These are phyloP conservation scores for Myxozyma sirexii DNA, from an alignment of 805 yeast species.

Conservation along the genomic window DNA sequence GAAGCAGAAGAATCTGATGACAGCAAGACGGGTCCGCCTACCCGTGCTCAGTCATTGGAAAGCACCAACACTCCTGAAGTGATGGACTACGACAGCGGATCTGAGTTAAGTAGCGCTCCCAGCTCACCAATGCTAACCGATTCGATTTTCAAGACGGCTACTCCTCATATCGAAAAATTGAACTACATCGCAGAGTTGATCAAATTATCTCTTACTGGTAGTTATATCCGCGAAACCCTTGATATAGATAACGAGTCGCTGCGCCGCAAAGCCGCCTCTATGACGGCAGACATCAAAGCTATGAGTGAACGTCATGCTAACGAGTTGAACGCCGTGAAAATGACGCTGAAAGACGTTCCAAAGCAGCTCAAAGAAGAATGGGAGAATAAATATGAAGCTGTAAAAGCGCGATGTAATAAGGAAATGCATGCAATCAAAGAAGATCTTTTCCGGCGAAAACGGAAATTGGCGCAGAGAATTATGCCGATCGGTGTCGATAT, in stretches of 20 bases:
- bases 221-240: constrained; percentile 43
- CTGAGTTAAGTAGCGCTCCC: constrained; percentile 8
- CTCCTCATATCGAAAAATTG: constrained; percentile 38
- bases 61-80: constrained; percentile 1
- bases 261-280: constrained; percentile 36
- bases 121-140: neutral
- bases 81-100: constrained; percentile 6
- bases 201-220: constrained; percentile 41
- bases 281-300: constrained; percentile 38
- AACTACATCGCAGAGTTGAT: constrained; percentile 39
- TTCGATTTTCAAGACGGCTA: constrained; percentile 27
- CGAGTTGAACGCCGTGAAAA: constrained; percentile 35
- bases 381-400: constrained; percentile 37
- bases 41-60: constrained; percentile 2
- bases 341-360: constrained; percentile 34
- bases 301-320: constrained; percentile 34
- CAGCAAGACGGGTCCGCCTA: neutral
- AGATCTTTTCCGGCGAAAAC: constrained; percentile 36
- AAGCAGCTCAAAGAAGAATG: constrained; percentile 35
- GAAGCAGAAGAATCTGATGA: constrained; percentile 2
- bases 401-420: constrained; percentile 36
- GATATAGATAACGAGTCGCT: constrained; percentile 41
- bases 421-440: constrained; percentile 40
- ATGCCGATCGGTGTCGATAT: constrained; percentile 42
- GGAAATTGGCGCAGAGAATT: constrained; percentile 42